Evolutionary conservation across 495 filamentous ascomycete genomes (phyloP), one percentile per base, ranked within the genome.

Genomic region (Penicillium silybi): DNA sequence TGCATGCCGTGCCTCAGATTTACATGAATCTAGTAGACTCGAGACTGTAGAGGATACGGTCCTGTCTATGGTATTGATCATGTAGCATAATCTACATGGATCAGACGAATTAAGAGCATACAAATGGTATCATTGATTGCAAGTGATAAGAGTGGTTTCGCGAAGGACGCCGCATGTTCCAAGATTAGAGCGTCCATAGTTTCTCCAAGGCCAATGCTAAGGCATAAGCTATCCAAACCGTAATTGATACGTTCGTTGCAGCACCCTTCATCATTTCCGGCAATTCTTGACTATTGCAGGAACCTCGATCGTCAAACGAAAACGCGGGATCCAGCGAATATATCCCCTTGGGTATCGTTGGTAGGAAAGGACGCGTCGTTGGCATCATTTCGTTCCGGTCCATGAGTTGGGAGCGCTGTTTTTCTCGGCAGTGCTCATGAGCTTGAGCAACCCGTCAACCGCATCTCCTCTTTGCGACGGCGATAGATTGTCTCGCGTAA

Each of bases 381-480:
- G 10, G n/a, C 38, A 41, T 43, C 4, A n/a, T 22, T 23, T 23
- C 23, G 19, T 25, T n/a, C 55, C 56, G 50, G 45, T 54, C 57
- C 62, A 62, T 6, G 58, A 44, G 22, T 63, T 60, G 6, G 52
- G 43, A 10, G 38, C 59, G 20, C 58, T 54, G 17, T 51, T 48
- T 37, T 50, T 50, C 38, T 65, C 63, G n/a, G 57, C 51, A 18
- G 69, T 72, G 18, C 55, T 66, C 70, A 72, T 75, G 6, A 75
- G 58, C 48, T 73, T 75, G 23, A 75, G 57, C 18, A 75, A 32
- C 39, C 70, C 72, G 35, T 75, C 70, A 3, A 73, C 70, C 20
- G 72, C 72, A 45, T 75, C 72, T 13, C 70, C 72, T 17, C 64
- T 50, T 38, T 73, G 68, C 18, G 72, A 68, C 3, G 68, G 67